Evolutionary conservation across 805 yeast species (phyloP), one percentile per base, ranked within the genome.

Genomic region (Candida lessepsii): DNA sequence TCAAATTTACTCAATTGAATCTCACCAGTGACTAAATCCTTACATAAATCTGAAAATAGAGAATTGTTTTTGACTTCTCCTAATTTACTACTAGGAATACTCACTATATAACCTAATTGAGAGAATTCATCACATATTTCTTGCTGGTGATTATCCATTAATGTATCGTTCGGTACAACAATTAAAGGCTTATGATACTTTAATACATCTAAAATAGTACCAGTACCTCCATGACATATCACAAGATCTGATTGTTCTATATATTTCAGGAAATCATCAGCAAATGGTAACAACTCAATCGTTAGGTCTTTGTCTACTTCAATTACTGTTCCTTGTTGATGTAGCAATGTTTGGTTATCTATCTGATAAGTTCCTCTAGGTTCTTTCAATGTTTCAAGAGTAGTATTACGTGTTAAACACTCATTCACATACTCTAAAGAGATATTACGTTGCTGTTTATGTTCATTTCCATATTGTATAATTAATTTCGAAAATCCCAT

Each of bases 151-250:
- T 89, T 86, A 56, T 86, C 86, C 86, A 87, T 85, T n/a, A 93
- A 71, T 4, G 58, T 50, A 9, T 74, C 72, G 57, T 91, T 91
- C 7, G 81, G 76, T 20, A 88, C 83, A 5, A 85, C 89, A 1
- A 90, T 64, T 41, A 88, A 62, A 17, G 74, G 77, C 53, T 78
- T 81, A 1, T 61, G 39, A 20, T 54, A 53, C 16, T 93, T 69
- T 26, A 88, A 60, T 0, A 86, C 73, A 53, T 91, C 99, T 19
- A 93, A 59, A 6, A 91, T 85, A 0, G 96, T 86, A 2, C 99
- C 99, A 0, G 98, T 87, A 1, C 84, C 84, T 0, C 96, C 97
- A 57, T 93, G 98, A 0, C 96, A 81, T 9, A 93, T 73, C 9
- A 91, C 86, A 30, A 87, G 49, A 37, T 79, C 78, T 2, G 81